These are phyloP conservation scores for Diospyros lotus DNA, from an alignment of 148 eudicot genomes.

Conservation along the genomic window DNA sequence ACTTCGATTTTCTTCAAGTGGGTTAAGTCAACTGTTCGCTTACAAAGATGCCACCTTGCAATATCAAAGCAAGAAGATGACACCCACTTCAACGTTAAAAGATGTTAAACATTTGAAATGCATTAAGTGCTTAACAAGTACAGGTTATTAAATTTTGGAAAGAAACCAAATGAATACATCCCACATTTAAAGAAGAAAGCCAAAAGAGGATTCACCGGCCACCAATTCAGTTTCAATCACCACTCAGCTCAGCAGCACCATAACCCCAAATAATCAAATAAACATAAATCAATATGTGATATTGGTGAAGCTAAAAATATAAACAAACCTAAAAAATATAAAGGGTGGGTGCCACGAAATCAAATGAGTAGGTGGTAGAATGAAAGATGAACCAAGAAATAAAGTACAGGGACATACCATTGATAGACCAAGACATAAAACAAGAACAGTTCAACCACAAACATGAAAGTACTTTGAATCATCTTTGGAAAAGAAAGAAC, in stretches of 20 bases:
- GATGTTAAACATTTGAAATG: background rate
- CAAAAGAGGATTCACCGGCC: conserved; percentile 2
- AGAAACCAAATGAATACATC: background rate
- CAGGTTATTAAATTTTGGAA: background rate
- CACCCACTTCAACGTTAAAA: conserved; percentile 1
- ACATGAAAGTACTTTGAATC: background rate
- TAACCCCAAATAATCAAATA: background rate
- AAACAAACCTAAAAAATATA: background rate
- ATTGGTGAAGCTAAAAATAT: background rate
- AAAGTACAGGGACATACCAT: background rate
- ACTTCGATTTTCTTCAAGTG: background rate
- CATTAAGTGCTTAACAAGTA: background rate
- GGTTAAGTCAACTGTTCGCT: background rate
- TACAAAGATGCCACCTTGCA: background rate
- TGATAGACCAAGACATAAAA: background rate
- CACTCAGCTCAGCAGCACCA: background rate
- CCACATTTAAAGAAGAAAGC: background rate
- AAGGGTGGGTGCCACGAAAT: conserved; percentile 1
- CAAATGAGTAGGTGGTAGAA: background rate
- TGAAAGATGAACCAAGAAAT: background rate
- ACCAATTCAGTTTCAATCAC: background rate
- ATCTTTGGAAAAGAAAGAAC: background rate
- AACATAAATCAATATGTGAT: background rate
- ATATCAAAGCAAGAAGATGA: background rate
- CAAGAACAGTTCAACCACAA: background rate